Evolutionary conservation across 176 grass and related monocot species (phyloP), one percentile per base, ranked within the genome.

Genomic region (Carex parvula): DNA sequence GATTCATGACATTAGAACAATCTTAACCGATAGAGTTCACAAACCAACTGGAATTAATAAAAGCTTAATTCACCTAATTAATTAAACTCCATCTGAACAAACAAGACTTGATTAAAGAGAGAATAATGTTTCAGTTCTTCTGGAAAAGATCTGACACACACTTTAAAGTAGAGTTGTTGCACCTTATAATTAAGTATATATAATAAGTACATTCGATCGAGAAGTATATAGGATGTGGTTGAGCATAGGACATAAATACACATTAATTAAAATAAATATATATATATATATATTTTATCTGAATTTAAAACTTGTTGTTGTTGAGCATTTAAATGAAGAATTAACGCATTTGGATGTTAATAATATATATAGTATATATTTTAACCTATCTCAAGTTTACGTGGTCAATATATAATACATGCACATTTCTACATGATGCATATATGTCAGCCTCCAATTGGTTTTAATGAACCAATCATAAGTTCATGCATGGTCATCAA

Each of bases 161-260:
- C 48, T 56, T 55, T 55, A 56, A 77, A 77, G 46, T 29, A 48
- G 22, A 71, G 72, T 56, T 77, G 72, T 77, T 77, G 48, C 72
- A 77, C 72, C 72, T 77, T 55, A 55, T 55, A 24, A 24, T 24
- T 24, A 55, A 30, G 22, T 53, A 52, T 46, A 76, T 76, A 42
- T 76, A n/a, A 42, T 11, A 50, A 50, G 46, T 50, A 11, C 29
- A 50, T 21, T 54, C 3, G 4, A 39, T 6, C 4, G 21, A 54
- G 20, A 76, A 55, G 12, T 76, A 32, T 77, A 77, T 77, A 76
- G 48, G 72, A 63, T 81, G 33, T 64, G 79, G 56, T 81, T 60
- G 14, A 42, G 4, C n/a, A 21, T 64, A 13, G 16, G 79, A 20
- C 58, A 61, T 80, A 44, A 35, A 56, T 37, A 61, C 8, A 24